These are phyloP conservation scores for Straminergon stramineum DNA, from an alignment of 225 moss, liverwort and hornwort genomes.

Conservation along the genomic window DNA sequence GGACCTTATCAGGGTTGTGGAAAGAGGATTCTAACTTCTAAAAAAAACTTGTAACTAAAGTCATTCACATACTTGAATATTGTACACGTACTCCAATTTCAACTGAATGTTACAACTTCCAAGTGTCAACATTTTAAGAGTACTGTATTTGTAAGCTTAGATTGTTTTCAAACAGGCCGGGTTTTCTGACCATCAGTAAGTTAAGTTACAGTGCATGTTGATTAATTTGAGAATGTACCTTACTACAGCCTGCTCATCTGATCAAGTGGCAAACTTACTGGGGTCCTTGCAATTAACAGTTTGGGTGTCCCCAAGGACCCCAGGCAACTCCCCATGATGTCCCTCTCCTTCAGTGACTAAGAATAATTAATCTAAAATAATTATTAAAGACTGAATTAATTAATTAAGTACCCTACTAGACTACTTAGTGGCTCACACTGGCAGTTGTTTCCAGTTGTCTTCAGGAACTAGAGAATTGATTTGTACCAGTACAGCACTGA, in stretches of 20 bases:
- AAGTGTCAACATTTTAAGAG: too few relatives aligned
- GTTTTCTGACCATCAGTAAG: background rate
- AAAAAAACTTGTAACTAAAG: too few relatives aligned
- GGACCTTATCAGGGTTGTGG: too few relatives aligned
- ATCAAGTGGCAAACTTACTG: background rate
- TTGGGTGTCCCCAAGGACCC: background rate
- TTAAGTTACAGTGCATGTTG: too few relatives aligned
- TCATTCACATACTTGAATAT: too few relatives aligned
- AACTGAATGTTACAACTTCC: too few relatives aligned
- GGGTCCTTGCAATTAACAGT: background rate
- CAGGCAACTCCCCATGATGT: background rate
- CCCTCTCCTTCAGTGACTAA: background rate
- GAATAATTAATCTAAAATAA: background rate
- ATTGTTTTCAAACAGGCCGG: too few relatives aligned
- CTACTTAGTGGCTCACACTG: background rate
- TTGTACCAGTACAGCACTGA: background rate
- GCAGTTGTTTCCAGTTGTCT: slow-evolving; percentile 1
- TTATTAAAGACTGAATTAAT: background rate
- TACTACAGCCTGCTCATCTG: background rate
- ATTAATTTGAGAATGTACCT: background rate
- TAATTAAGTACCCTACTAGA: background rate
- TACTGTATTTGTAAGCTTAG: too few relatives aligned
- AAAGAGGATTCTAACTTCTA: too few relatives aligned
- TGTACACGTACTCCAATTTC: too few relatives aligned
- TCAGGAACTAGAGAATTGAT: background rate